A percentile compares a stretch with the other conserved stretches of the same genome.
These are phyloP conservation scores for Alternaria metachromatica DNA, from an alignment of 2,329 filamentous ascomycete species.

Conservation along the genomic window DNA sequence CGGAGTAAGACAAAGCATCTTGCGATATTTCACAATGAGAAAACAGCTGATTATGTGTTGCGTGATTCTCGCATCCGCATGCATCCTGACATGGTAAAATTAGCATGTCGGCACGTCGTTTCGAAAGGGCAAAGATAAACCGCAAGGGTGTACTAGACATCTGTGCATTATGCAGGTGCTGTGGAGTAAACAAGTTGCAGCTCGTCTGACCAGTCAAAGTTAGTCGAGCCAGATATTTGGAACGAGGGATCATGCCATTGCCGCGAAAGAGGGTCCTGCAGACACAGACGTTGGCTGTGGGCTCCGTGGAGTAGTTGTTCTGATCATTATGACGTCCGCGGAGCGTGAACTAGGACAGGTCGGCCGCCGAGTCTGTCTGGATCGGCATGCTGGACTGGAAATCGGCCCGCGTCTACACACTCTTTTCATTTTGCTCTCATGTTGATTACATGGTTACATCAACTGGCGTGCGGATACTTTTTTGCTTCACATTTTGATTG, in stretches of 20 bases:
- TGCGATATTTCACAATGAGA: background rate
- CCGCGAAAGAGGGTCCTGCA: background rate
- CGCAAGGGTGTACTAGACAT: background rate
- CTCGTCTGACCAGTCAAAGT: background rate
- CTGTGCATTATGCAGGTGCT: conserved; percentile 2
- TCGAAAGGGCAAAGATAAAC: background rate
- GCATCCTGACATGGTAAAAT: background rate
- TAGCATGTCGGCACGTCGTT: background rate
- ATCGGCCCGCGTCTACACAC: background rate
- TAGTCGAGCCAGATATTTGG: background rate
- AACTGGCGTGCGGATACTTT: background rate
- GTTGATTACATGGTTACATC: background rate
- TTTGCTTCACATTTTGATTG: background rate
- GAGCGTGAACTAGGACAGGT: background rate
- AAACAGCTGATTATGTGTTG: background rate
- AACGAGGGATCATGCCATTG: background rate
- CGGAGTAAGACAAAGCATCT: background rate
- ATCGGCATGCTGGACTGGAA: background rate
- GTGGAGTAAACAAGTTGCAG: background rate
- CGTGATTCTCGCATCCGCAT: conserved; percentile 8
- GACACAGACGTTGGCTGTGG: background rate
- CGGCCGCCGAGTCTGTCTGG: background rate
- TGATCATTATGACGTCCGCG: conserved; percentile 1
- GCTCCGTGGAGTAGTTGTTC: background rate
- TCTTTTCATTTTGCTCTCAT: background rate